phyloP scores from a whole-genome alignment of 768 basidiomycete species.

The Favolaschia claudopus region DNA sequence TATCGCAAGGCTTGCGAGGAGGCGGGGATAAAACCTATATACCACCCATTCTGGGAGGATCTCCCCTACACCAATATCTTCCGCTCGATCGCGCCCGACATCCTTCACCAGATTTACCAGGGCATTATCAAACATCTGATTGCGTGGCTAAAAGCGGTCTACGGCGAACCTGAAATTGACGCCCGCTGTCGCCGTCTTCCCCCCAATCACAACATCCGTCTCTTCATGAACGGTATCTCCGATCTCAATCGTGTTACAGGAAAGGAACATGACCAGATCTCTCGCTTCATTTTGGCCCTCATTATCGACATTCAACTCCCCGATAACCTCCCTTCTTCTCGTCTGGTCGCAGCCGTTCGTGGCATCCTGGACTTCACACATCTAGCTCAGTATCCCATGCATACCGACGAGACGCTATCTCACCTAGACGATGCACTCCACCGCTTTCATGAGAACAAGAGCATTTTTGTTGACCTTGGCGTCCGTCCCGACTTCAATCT shows the following conservation, averaged over 20 bases:
- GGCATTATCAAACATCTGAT: constrained; percentile 42
- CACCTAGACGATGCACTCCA: background rate
- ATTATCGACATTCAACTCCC: background rate
- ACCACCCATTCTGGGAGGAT: constrained; percentile 33
- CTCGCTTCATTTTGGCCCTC: constrained; percentile 3
- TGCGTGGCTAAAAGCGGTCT: constrained; percentile 25
- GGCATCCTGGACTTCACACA: constrained; percentile 12
- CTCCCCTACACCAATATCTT: constrained; percentile 38
- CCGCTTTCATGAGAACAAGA: constrained; percentile 7
- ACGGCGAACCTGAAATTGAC: constrained; percentile 32
- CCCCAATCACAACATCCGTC: constrained; percentile 34
- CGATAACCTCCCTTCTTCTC: background rate
- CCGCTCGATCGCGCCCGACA: constrained; percentile 37
- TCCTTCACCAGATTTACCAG: constrained; percentile 44
- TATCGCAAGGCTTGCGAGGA: background rate
- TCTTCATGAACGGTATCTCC: constrained; percentile 9
- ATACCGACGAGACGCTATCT: background rate
- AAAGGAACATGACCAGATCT: constrained; percentile 2
- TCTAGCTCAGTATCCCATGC: constrained; percentile 3
- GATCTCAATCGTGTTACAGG: background rate
- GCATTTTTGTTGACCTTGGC: constrained; percentile 22
- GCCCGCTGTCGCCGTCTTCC: constrained; percentile 35
- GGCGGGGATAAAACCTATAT: background rate
- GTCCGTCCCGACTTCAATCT: constrained; percentile 44
- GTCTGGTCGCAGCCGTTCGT: background rate